These are phyloP conservation scores for Fusarium chuoi DNA, from an alignment of 2,329 filamentous ascomycete genomes.

Conservation along the genomic window DNA sequence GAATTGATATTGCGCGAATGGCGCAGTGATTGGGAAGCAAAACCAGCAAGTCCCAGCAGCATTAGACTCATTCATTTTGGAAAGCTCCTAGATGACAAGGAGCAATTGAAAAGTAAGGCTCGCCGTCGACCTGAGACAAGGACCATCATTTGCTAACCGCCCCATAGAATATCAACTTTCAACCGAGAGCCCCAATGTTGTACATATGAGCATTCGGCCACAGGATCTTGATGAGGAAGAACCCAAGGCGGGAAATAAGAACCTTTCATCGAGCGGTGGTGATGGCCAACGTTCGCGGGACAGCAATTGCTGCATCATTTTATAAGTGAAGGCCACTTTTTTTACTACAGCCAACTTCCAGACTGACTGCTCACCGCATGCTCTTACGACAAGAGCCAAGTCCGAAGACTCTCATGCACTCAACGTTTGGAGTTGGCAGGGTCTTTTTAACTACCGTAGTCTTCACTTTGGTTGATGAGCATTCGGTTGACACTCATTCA, in stretches of 20 bases:
- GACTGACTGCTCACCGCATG: conserved; percentile 1
- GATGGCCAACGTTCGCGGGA: conserved; percentile 55
- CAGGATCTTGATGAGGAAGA: conserved; percentile 87
- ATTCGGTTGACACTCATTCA: conserved; percentile 11
- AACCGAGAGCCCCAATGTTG: conserved; percentile 78
- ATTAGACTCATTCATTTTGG: conserved; percentile 95
- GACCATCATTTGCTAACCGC: not conserved
- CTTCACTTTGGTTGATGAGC: not conserved
- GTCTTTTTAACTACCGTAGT: conserved; percentile 1
- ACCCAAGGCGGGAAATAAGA: conserved; percentile 72
- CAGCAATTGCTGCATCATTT: conserved; percentile 62
- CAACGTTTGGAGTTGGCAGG: conserved; percentile 9
- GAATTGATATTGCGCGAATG: conserved; percentile 94
- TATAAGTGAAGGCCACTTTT: conserved; percentile 49
- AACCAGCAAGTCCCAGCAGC: conserved; percentile 85
- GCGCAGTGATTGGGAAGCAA: conserved; percentile 90
- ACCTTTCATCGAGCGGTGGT: conserved; percentile 53
- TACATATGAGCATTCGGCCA: conserved; percentile 94
- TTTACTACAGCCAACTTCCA: conserved; percentile 10
- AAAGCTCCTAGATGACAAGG: conserved; percentile 89
- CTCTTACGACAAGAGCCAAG: conserved; percentile 8
- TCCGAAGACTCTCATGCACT: conserved; percentile 2
- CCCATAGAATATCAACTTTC: conserved; percentile 83
- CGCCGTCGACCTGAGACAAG: not conserved
- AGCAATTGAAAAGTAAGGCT: conserved; percentile 79